Base-by-base conservation (phyloP, 306 rosid genomes). In the Glycine soja region DNA sequence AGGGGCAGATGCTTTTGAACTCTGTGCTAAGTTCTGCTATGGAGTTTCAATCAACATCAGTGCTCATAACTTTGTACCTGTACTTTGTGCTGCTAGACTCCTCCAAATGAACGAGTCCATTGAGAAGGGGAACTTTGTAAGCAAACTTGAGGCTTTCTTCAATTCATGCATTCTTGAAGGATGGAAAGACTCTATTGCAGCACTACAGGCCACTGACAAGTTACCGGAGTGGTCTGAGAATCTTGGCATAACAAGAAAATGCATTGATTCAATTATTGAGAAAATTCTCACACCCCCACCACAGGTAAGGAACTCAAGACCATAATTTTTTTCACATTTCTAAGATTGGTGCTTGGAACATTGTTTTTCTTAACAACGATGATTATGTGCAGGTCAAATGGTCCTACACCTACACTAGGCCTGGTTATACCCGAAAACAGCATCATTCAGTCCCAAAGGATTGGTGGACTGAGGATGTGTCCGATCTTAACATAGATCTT, bases 401-500 rank as follows among this genome's bases (percentile, higher is more conserved):
- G 98, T 95, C 98, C 82, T 95, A 89, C 91, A 95, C 99, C 38
- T 95, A 95, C 71, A 95, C 98, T 0, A 90, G 99, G 88, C 99
- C 92, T 0, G 99, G 99, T 79, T 93, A 91, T 81, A 80, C 48
- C 45, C 87, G 79, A 78, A 93, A 92, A 77, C 88, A 85, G 32
- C 91, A 88, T 70, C 88, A 90, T 81, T 88, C 92, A 78, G 97
- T 90, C 48, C 98, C 98, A 14, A 95, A 86, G 80, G 99, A 95
- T 89, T 95, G 99, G 99, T 95, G 99, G 99, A 95, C 98, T 0
- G 98, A 95, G 84, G 99, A 95, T 76, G 78, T 95, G 10, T 82
- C 98, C n/a, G 95, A 92, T 81, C 97, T 95, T 15, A 89, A 92
- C 83, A 86, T 93, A 58, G 98, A 95, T 87, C 85, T 89, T 68